Evolutionary conservation across 345 rosid species (phyloP).

Genomic region (Salix brachista): DNA sequence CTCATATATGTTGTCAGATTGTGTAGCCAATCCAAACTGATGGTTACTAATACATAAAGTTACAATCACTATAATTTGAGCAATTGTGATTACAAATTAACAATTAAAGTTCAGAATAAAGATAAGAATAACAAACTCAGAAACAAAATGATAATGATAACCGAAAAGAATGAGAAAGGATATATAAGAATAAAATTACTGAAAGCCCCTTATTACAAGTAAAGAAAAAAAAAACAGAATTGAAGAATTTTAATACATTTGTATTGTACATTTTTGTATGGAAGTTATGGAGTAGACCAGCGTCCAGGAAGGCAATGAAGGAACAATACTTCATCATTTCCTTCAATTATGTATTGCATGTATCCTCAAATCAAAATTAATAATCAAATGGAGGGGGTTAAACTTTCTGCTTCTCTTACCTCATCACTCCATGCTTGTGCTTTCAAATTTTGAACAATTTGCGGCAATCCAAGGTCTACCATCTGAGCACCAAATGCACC

Average conservation of each 20-base stretch:
- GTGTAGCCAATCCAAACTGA: neutral
- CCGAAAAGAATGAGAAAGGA: too few species aligned
- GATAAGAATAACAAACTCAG: too few species aligned
- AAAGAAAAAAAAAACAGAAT: neutral
- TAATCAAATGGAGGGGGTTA: neutral
- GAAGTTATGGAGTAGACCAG: neutral
- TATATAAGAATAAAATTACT: neutral
- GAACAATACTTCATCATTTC: neutral
- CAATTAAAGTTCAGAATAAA: too few species aligned
- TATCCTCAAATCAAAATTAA: neutral
- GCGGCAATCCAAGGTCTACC: conserved; percentile 95
- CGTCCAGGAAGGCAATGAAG: neutral
- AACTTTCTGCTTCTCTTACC: conserved; percentile 40
- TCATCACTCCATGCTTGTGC: conserved; percentile 98
- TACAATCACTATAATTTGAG: too few species aligned
- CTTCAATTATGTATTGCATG: neutral
- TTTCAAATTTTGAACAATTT: conserved; percentile 80
- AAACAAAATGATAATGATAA: too few species aligned
- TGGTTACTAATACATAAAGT: neutral
- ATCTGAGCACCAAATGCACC: conserved; percentile 89
- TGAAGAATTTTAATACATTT: neutral
- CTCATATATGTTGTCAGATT: neutral
- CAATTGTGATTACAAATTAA: too few species aligned
- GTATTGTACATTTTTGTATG: too few species aligned
- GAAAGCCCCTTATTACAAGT: neutral